Percentiles rank a stretch among this genome's conserved stretches.
Conservation (phyloP, 345 rosid species). For the Eucalyptus marginata region DNA sequence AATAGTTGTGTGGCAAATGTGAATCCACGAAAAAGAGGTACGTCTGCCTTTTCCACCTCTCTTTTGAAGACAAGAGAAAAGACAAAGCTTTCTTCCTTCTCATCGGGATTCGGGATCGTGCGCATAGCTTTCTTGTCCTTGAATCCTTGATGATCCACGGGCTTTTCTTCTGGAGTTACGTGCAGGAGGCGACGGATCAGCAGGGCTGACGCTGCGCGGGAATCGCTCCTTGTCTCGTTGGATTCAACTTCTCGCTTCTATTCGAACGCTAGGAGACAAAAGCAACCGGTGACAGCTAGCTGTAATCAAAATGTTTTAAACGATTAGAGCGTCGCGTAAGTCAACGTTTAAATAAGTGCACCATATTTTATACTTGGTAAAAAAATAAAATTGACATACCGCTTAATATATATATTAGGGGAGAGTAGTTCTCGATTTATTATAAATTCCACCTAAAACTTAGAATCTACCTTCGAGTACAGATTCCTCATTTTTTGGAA, state of each 20-base stretch:
- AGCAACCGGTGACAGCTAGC: not conserved
- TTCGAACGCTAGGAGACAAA: not conserved
- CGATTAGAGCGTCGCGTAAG: not conserved
- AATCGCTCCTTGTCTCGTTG: not conserved
- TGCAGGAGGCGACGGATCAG: not conserved
- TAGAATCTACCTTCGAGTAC: rapidly evolving
- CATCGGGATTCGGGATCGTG: not conserved
- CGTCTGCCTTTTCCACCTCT: not conserved
- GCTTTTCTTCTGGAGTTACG: not conserved
- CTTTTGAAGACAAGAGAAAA: not conserved
- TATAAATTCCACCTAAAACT: rapidly evolving
- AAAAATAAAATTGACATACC: no score
- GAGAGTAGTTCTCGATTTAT: rapidly evolving
- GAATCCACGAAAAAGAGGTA: not conserved
- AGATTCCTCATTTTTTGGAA: no score
- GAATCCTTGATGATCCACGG: not conserved
- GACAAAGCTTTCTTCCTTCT: not conserved
- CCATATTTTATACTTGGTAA: not conserved
- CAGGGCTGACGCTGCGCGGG: not conserved
- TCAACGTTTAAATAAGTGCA: not conserved
- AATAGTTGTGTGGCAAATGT: not conserved
- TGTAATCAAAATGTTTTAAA: not conserved
- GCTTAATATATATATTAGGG: no score
- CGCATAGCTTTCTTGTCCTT: not conserved
- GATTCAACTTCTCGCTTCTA: not conserved